These are phyloP conservation scores for Plasmodium knowlesi DNA, from an alignment of 169 alveolate genomes.

Conservation along the genomic window DNA sequence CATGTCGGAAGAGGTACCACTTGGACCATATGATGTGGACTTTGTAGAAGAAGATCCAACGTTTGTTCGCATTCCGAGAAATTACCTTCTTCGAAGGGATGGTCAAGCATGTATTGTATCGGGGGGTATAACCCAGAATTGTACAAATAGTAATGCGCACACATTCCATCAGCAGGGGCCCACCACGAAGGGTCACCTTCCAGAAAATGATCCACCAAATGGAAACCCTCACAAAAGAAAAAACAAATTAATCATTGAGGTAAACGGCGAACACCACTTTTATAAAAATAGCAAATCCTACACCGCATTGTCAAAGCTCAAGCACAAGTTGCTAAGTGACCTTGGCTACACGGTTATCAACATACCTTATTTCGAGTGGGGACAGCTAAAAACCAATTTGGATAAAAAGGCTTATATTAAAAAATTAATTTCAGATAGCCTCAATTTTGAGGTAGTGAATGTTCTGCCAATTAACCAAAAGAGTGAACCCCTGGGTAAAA, in stretches of 20 bases:
- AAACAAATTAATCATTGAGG: conserved; percentile 83
- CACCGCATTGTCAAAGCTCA: conserved; percentile 89
- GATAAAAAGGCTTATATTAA: conserved; percentile 59
- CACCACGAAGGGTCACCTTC: not conserved
- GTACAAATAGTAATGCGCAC: not conserved
- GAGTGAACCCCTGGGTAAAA: not conserved
- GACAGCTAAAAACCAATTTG: conserved; percentile 14
- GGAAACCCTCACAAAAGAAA: not conserved
- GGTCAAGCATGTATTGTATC: not conserved
- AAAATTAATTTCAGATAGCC: conserved; percentile 16
- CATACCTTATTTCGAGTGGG: conserved; percentile 86
- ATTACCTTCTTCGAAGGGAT: not conserved
- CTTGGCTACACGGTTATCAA: conserved; percentile 89
- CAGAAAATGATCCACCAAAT: not conserved
- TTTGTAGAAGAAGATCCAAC: conserved; percentile 47
- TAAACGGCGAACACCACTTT: conserved; percentile 93
- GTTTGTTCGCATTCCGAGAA: not conserved
- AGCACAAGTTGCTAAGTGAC: conserved; percentile 91
- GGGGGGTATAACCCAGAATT: not conserved
- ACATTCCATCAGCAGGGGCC: not conserved
- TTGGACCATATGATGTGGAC: conserved; percentile 55
- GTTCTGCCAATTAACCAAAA: conserved; percentile 21
- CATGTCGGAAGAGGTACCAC: conserved; percentile 34
- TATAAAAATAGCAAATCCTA: conserved; percentile 89
- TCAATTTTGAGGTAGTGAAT: not conserved